Conservation (phyloP, 495 filamentous ascomycete species). For the Trichocladium antarcticum region DNA sequence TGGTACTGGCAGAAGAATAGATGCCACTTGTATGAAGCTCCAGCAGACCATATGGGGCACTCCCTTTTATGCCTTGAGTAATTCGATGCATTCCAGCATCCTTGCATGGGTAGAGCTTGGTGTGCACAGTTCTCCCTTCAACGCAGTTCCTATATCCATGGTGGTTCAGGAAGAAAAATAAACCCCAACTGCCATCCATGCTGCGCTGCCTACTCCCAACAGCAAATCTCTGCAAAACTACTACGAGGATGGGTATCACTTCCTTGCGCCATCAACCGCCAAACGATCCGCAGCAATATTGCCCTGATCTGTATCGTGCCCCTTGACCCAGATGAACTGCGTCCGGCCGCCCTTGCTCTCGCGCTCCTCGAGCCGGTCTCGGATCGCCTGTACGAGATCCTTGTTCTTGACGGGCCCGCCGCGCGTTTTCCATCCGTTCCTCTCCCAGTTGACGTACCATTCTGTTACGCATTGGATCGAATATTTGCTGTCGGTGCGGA, state of each 20-base stretch:
- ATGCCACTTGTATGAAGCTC: too few relatives aligned
- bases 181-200: neutral
- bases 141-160: too few relatives aligned
- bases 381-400: constrained; percentile 67
- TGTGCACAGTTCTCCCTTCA: too few relatives aligned
- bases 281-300: constrained; percentile 73
- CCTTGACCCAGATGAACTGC: constrained; percentile 78
- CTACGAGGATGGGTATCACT: constrained; percentile 7
- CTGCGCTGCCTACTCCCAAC: neutral
- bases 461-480: constrained; percentile 79
- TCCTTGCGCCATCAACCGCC: constrained; percentile 49
- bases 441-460: constrained; percentile 72
- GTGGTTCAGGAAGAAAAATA: neutral
- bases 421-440: constrained; percentile 66
- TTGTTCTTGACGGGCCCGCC: constrained; percentile 70
- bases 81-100: too few relatives aligned
- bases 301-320: constrained; percentile 55
- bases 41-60: too few relatives aligned
- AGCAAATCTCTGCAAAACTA: too few relatives aligned
- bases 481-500: constrained; percentile 78
- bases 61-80: too few relatives aligned
- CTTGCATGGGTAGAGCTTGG: too few relatives aligned
- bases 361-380: constrained; percentile 60
- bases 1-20: too few relatives aligned
- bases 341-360: constrained; percentile 49